Conservation (phyloP, 805 yeast species). For the Hemisphaericaspora nanyangensis region DNA sequence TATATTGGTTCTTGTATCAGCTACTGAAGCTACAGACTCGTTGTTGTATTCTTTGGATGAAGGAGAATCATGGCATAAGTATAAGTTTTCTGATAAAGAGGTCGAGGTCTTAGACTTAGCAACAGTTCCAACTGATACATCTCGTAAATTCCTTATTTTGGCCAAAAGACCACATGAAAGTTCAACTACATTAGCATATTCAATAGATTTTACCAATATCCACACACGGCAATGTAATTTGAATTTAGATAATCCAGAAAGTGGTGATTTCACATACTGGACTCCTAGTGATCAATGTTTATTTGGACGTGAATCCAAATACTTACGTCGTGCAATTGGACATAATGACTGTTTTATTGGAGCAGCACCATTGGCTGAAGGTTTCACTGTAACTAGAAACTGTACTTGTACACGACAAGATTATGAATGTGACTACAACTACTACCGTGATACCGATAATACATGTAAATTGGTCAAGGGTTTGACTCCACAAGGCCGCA, state of each 20-base stretch:
- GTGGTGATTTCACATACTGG: slow-evolving; percentile 43
- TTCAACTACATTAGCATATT: slow-evolving; percentile 38
- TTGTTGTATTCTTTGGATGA: slow-evolving; percentile 70
- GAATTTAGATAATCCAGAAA: slow-evolving; percentile 37
- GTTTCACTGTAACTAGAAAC: slow-evolving; percentile 53
- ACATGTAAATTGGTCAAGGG: slow-evolving; percentile 85
- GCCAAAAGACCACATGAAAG: slow-evolving; percentile 38
- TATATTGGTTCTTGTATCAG: slow-evolving; percentile 67
- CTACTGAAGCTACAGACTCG: slow-evolving; percentile 52
- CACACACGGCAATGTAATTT: slow-evolving; percentile 39
- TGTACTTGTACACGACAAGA: slow-evolving; percentile 86
- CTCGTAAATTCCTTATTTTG: slow-evolving; percentile 70
- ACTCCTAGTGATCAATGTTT: slow-evolving; percentile 39
- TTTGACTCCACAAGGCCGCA: slow-evolving; percentile 58
- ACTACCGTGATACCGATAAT: slow-evolving; percentile 64
- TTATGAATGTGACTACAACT: slow-evolving; percentile 92
- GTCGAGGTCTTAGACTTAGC: slow-evolving; percentile 67
- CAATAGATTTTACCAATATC: slow-evolving; percentile 35
- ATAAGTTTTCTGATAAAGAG: slow-evolving; percentile 53
- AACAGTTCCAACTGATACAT: slow-evolving; percentile 90
- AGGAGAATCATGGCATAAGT: slow-evolving; percentile 73
- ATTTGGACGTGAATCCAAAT: slow-evolving; percentile 41
- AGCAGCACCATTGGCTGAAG: slow-evolving; percentile 53
- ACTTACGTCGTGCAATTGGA: slow-evolving; percentile 40
- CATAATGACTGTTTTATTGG: slow-evolving; percentile 67